These are phyloP conservation scores for Picea sitchensis DNA, from an alignment of 75 land plant species.

Conservation along the genomic window DNA sequence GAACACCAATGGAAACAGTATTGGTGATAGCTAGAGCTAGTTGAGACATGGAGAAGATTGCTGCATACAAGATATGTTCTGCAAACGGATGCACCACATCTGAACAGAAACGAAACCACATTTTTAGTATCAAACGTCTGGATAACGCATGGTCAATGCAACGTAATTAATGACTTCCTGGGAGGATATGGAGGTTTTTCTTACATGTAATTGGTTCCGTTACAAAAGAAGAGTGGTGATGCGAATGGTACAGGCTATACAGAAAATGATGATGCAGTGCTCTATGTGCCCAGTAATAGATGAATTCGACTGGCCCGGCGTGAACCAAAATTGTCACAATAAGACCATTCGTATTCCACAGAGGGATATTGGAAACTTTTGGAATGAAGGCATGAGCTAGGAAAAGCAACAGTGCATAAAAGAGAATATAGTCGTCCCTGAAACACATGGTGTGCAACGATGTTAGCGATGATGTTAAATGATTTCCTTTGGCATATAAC, in stretches of 20 bases:
- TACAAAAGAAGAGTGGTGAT: conserved; percentile 79
- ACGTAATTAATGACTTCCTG: too few species aligned
- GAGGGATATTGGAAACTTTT: conserved; percentile 4
- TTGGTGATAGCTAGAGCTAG: conserved; percentile 23
- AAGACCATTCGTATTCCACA: conserved; percentile 43
- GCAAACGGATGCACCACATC: conserved; percentile 85
- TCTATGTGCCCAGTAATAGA: conserved; percentile 64
- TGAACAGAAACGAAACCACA: conserved; percentile 11
- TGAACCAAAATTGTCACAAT: conserved; percentile 27
- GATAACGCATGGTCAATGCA: too few species aligned
- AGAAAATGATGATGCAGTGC: conserved; percentile 62
- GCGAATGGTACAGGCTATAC: conserved; percentile 54
- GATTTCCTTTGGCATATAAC: not conserved
- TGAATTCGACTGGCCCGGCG: conserved; percentile 45
- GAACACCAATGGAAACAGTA: conserved; percentile 33
- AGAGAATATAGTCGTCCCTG: conserved; percentile 79
- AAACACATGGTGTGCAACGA: not conserved
- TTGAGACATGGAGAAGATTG: conserved; percentile 44
- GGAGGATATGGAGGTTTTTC: not conserved
- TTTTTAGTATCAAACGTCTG: too few species aligned
- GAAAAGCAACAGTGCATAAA: conserved; percentile 34
- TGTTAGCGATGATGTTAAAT: not conserved
- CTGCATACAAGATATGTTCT: conserved; percentile 52
- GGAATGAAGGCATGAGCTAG: conserved; percentile 11
- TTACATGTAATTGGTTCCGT: conserved; percentile 86